Percentiles rank a stretch among this genome's conserved stretches.
Conservation (phyloP, 805 yeast species). For the Dipodascus geniculatus region DNA sequence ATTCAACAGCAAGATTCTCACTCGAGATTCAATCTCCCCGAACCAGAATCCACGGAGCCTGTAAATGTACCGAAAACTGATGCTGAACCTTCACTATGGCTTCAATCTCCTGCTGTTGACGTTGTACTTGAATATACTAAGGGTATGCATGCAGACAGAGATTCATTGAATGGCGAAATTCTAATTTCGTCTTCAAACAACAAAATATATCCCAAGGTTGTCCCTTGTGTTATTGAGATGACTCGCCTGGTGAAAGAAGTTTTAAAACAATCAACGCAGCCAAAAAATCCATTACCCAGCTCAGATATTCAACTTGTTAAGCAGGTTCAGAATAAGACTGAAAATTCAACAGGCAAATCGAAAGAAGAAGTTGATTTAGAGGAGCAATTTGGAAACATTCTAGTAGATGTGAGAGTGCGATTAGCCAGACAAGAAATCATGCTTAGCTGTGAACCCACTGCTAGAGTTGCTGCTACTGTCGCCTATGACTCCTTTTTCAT, state of each 20-base stretch:
- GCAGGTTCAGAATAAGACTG: constrained; percentile 6
- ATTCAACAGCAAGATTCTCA: background rate
- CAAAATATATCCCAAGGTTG: constrained; percentile 57
- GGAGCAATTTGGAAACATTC: constrained; percentile 32
- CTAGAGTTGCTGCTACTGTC: constrained; percentile 79
- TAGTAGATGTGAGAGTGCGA: constrained; percentile 48
- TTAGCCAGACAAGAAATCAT: constrained; percentile 65
- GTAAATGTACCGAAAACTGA: background rate
- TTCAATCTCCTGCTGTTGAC: constrained; percentile 67
- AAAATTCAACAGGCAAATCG: background rate
- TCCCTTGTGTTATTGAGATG: constrained; percentile 62
- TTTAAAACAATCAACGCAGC: constrained; percentile 22
- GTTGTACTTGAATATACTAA: constrained; percentile 41
- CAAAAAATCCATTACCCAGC: background rate
- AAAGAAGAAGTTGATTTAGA: constrained; percentile 5
- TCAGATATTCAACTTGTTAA: background rate
- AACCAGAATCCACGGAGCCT: constrained; percentile 17
- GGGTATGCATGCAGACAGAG: constrained; percentile 9
- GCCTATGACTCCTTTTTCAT: constrained; percentile 59
- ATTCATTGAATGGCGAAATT: constrained; percentile 34
- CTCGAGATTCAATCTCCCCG: background rate
- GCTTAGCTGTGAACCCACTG: constrained; percentile 86
- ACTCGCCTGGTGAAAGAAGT: constrained; percentile 37
- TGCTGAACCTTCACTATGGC: constrained; percentile 28
- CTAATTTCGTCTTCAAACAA: constrained; percentile 63